Percentiles rank a stretch among this genome's conserved stretches.
Evolutionary conservation across 2,329 filamentous ascomycete genomes (phyloP).

Genomic region (Fusarium subglutinans): DNA sequence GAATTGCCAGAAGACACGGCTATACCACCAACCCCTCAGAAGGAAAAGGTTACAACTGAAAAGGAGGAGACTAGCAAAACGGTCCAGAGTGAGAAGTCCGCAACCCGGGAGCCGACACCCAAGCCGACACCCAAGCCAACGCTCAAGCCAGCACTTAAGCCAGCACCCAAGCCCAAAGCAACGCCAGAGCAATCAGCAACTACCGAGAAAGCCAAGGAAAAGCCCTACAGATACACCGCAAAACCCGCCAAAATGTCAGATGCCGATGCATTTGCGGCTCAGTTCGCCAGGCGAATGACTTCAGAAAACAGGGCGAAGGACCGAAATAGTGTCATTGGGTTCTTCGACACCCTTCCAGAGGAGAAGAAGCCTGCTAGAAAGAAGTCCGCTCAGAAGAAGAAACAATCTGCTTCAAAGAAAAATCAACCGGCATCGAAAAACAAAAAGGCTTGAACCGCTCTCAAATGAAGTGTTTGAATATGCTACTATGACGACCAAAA

Average conservation of each 20-base stretch:
- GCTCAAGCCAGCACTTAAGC: neutral
- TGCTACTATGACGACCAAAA: neutral
- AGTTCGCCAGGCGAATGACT: conserved; percentile 9
- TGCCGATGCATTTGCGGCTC: neutral
- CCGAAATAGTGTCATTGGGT: neutral
- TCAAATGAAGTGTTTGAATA: neutral
- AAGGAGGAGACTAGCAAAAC: neutral
- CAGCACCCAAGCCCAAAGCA: neutral
- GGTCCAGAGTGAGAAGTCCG: neutral
- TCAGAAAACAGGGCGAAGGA: neutral
- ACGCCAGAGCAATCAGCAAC: neutral
- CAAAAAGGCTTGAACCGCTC: neutral
- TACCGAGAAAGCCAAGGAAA: neutral
- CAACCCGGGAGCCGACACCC: neutral
- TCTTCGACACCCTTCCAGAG: neutral
- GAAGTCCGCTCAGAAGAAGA: neutral
- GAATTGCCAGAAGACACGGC: neutral
- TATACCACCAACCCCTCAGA: neutral
- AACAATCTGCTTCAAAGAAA: neutral
- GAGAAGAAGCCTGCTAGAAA: neutral
- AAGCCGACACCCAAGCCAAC: neutral
- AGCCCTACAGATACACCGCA: neutral
- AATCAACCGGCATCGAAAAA: neutral
- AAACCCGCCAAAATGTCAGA: neutral
- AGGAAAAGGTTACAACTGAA: neutral